phyloP scores from a whole-genome alignment of 2,329 filamentous ascomycete species.

The Neofusicoccum sp. region DNA sequence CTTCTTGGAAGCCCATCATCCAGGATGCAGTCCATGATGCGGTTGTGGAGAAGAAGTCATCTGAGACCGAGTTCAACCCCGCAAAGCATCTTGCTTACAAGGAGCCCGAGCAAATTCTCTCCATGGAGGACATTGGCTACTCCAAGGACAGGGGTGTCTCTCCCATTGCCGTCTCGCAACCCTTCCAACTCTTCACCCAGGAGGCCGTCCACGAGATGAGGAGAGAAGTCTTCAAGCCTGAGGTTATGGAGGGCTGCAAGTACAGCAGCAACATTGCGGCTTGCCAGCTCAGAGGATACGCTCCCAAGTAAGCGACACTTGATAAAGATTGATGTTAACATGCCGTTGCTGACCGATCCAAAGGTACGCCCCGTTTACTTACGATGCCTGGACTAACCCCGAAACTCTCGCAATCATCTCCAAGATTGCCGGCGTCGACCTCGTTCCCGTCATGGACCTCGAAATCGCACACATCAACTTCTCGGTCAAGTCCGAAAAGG shows the following conservation, averaged over 20 bases:
- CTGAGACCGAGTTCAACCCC: conserved; percentile 49
- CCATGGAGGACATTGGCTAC: conserved; percentile 62
- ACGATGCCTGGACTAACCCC: conserved; percentile 60
- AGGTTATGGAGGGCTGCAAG: conserved; percentile 56
- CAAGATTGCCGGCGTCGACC: conserved; percentile 57
- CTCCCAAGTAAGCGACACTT: conserved; percentile 51
- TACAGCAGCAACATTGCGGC: conserved; percentile 60
- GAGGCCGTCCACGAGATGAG: conserved; percentile 63
- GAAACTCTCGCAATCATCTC: conserved; percentile 55
- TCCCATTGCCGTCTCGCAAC: conserved; percentile 61
- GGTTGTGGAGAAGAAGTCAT: conserved; percentile 20
- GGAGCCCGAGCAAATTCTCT: conserved; percentile 51
- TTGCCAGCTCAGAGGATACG: conserved; percentile 57
- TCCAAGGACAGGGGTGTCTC: conserved; percentile 58
- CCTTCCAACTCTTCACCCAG: conserved; percentile 61
- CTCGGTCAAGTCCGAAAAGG: conserved; percentile 49
- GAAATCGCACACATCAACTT: conserved; percentile 61
- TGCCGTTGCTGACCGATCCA: conserved; percentile 11
- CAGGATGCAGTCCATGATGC: conserved; percentile 22
- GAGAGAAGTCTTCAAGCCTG: conserved; percentile 58
- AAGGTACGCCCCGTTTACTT: conserved; percentile 63
- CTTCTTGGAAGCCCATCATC: conserved; percentile 35
- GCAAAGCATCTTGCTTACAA: conserved; percentile 56
- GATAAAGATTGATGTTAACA: neutral
- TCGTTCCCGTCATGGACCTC: conserved; percentile 56